Conservation (phyloP, 2,329 filamentous ascomycete species). For the Colletotrichum sp. region DNA sequence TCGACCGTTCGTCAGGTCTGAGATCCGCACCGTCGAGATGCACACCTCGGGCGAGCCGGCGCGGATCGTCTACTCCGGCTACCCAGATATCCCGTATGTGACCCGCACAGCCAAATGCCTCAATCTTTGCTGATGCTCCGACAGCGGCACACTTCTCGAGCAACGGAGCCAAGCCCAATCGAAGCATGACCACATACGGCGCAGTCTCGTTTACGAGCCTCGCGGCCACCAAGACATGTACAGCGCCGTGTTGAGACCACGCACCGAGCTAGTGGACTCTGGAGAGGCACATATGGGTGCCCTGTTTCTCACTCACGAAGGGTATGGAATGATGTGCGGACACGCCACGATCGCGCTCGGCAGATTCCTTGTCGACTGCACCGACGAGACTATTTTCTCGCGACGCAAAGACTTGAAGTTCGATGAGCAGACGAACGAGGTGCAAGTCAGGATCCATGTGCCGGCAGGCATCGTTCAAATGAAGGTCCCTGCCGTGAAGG, state of each 20-base stretch:
- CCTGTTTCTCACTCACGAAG: constrained; percentile 15
- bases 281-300: constrained; percentile 20
- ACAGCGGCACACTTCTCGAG: constrained; percentile 41
- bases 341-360: constrained; percentile 50
- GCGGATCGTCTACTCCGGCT: constrained; percentile 47
- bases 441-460: constrained; percentile 42
- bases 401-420: constrained; percentile 32
- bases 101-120: no score
- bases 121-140: not conserved
- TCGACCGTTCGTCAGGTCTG: not conserved
- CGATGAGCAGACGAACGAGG: constrained; percentile 28
- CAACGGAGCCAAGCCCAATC: constrained; percentile 31
- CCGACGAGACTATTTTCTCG: constrained; percentile 43
- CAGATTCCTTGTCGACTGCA: constrained; percentile 44
- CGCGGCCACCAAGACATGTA: constrained; percentile 22
- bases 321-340: constrained; percentile 20
- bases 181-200: constrained; percentile 8
- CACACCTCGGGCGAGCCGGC: constrained; percentile 56
- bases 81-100: constrained; percentile 32
- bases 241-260: constrained; percentile 6
- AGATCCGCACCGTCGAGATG: constrained; percentile 37
- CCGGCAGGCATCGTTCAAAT: constrained; percentile 48
- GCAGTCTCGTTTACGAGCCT: constrained; percentile 13
- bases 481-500: constrained; percentile 37
- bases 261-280: constrained; percentile 4